Evolutionary conservation across 2,329 filamentous ascomycete species (phyloP).

Genomic region (Gaeumannomyces tritici): DNA sequence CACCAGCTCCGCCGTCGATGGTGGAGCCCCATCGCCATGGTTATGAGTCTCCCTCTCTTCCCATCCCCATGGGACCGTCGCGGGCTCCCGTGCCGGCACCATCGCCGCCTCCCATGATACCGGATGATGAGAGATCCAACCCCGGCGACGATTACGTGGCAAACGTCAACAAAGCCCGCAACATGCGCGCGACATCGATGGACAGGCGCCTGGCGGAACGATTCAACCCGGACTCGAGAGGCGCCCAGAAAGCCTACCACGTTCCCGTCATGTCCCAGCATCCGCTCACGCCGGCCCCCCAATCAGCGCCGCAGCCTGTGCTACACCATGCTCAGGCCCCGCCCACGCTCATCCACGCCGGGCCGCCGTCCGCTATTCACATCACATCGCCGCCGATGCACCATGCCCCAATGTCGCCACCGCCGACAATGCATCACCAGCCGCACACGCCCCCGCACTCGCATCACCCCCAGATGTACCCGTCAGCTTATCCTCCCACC

Average conservation of each 20-base stretch:
- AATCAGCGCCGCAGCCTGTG: constrained; percentile 11
- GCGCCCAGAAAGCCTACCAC: constrained; percentile 15
- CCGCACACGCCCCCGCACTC: constrained; percentile 3
- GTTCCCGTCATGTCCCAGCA: not conserved
- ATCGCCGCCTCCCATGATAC: constrained; percentile 6
- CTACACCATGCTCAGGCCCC: not conserved
- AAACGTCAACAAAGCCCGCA: constrained; percentile 31
- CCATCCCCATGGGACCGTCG: not conserved
- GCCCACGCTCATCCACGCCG: not conserved
- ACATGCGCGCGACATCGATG: constrained; percentile 26
- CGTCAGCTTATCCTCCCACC: not conserved
- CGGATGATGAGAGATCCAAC: constrained; percentile 24
- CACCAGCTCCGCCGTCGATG: constrained; percentile 8
- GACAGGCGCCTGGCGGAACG: constrained; percentile 41
- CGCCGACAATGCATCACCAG: constrained; percentile 1
- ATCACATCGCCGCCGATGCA: not conserved
- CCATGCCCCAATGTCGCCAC: not conserved
- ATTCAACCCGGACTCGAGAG: constrained; percentile 33
- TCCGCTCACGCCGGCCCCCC: constrained; percentile 8
- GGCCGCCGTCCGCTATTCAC: not conserved
- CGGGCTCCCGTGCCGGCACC: not conserved
- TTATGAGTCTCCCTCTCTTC: not conserved
- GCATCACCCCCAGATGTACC: constrained; percentile 7
- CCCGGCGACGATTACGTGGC: constrained; percentile 31
- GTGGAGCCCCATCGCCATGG: constrained; percentile 9